Evolutionary conservation across 345 rosid species (phyloP), one percentile per base, ranked within the genome.

Genomic region (Nasturtium officinale): DNA sequence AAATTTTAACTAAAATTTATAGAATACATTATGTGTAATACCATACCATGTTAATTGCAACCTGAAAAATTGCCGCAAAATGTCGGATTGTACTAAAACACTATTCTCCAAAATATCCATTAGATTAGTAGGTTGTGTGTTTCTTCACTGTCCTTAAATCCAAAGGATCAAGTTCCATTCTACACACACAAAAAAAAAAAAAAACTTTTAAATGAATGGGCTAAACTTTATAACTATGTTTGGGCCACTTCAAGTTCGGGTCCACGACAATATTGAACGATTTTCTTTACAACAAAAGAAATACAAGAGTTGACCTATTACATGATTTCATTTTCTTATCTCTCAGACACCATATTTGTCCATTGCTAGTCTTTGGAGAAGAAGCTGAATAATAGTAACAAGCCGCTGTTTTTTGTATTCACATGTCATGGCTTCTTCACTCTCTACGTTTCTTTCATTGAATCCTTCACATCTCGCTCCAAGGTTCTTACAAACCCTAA

Each of bases 401-500:
- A 35, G 33, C 61, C 12, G 51, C 56, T 9, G 50, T 2, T 45
- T 69, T 5, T 45, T 29, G 75, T 53, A 23, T 16, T 74, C 69
- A 42, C 13, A 60, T 67, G 38, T 42, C 20, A 75, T 75, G 79
- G 74, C 69, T 32, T 60, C 69, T 67, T 68, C 74, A 16, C 63
- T 52, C 26, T 52, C 21, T 67, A 0, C 56, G 38, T 42, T 67
- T 74, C 51, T 13, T 57, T 74, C 30, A 16, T 28, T 66, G 56
- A 65, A 65, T 38, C 67, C 59, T 77, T 72, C 83, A 23, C 71
- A 73, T 2, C 40, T 5, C 46, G 18, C 50, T 43, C 71, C 83
- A 20, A 77, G 60, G 17, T 69, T 71, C 71, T 50, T 17, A 68
- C 79, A 66, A 76, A 68, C 83, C 67, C 81, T 42, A 55, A 38